Conservation (phyloP, 495 filamentous ascomycete species). For the Xylaria curta region DNA sequence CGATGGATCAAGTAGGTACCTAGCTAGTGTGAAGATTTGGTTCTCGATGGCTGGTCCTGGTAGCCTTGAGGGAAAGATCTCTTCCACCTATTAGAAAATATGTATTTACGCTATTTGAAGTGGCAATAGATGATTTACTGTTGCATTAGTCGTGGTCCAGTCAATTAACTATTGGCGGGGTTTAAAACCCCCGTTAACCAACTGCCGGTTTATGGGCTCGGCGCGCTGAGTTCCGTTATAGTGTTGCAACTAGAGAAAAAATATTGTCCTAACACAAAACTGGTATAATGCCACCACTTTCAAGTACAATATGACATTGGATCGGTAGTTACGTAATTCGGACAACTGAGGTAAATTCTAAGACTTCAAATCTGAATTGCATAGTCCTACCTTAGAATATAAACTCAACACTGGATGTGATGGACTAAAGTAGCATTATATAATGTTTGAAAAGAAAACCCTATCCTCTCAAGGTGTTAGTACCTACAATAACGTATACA, state of each 20-base stretch:
- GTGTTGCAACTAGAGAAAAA: too few species aligned
- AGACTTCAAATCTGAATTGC: neutral
- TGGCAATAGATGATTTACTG: neutral
- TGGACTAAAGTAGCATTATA: neutral
- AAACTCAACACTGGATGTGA: neutral
- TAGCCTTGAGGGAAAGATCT: neutral
- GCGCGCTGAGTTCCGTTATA: neutral
- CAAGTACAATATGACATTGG: neutral
- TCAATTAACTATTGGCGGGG: neutral
- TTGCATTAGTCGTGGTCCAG: neutral
- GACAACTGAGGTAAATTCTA: neutral
- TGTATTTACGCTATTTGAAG: neutral
- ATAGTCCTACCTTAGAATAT: too few species aligned
- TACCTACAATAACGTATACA: too few species aligned
- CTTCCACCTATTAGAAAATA: constrained; percentile 14
- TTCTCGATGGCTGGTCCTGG: neutral
- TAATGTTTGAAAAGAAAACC: neutral
- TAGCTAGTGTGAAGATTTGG: neutral
- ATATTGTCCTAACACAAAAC: neutral
- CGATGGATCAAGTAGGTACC: neutral
- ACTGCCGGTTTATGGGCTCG: neutral
- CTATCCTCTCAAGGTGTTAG: too few species aligned
- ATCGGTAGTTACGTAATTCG: neutral
- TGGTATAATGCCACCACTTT: neutral
- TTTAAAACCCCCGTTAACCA: neutral